A percentile compares a stretch with the other conserved stretches of the same genome.
Conservation (phyloP, 2,329 filamentous ascomycete species). For the Alternaria ethzedia region DNA sequence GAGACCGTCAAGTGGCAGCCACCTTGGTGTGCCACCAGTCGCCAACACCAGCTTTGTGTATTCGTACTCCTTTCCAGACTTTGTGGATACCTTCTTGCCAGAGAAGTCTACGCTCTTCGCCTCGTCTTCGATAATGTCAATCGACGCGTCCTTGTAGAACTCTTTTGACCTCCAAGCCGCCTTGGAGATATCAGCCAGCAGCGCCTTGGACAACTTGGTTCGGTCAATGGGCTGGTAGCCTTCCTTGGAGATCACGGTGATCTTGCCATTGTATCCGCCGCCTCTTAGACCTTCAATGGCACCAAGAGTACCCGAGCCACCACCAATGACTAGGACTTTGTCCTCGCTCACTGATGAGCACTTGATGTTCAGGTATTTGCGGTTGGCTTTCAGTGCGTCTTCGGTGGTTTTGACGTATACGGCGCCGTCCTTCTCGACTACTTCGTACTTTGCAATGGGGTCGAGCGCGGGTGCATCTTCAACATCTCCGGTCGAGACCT, state of each 20-base stretch:
- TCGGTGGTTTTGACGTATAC: slow-evolving; percentile 87
- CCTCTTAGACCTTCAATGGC: slow-evolving; percentile 82
- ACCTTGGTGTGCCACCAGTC: slow-evolving; percentile 79
- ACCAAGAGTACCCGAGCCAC: slow-evolving; percentile 83
- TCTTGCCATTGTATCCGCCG: slow-evolving; percentile 76
- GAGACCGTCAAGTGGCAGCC: slow-evolving; percentile 81
- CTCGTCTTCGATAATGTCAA: slow-evolving; percentile 63
- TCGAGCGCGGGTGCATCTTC: slow-evolving; percentile 94
- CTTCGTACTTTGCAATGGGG: slow-evolving; percentile 79
- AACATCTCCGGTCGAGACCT: slow-evolving; percentile 84
- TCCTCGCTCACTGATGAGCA: slow-evolving; percentile 66
- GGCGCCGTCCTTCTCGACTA: slow-evolving; percentile 79
- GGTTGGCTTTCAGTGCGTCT: slow-evolving; percentile 75
- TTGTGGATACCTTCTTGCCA: slow-evolving; percentile 75
- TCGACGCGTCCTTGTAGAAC: slow-evolving; percentile 72
- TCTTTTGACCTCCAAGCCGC: slow-evolving; percentile 76
- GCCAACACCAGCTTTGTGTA: slow-evolving; percentile 93
- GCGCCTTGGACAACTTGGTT: slow-evolving; percentile 92
- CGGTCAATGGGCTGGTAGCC: slow-evolving; percentile 88
- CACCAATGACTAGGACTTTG: slow-evolving; percentile 75
- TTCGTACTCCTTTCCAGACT: slow-evolving; percentile 70
- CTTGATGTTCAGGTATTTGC: slow-evolving; percentile 75
- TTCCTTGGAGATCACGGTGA: slow-evolving; percentile 86
- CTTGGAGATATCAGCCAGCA: slow-evolving; percentile 81
- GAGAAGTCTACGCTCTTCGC: slow-evolving; percentile 80